A percentile compares a stretch with the other conserved stretches of the same genome.
These are phyloP conservation scores for Euphrasia arctica DNA, from an alignment of 305 asterid species.

Conservation along the genomic window DNA sequence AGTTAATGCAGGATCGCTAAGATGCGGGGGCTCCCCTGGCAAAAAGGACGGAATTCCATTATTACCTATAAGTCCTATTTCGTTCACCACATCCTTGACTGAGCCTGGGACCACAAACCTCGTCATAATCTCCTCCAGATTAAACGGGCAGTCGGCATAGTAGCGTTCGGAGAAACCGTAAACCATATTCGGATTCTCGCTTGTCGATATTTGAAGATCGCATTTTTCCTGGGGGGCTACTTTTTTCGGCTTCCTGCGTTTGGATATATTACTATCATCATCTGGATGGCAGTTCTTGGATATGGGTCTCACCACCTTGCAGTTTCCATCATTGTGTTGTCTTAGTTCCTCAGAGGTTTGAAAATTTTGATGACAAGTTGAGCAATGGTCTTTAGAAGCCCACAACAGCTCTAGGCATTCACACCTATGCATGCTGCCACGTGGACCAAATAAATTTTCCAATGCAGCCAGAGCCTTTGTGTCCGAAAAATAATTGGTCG, in stretches of 20 bases:
- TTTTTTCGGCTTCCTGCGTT: conserved; percentile 44
- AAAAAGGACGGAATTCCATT: conserved; percentile 56
- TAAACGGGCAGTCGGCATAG: conserved; percentile 53
- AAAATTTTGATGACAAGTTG: conserved; percentile 72
- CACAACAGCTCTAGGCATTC: conserved; percentile 80
- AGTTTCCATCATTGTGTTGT: conserved; percentile 50
- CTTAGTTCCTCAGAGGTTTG: conserved; percentile 43
- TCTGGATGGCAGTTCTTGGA: conserved; percentile 37
- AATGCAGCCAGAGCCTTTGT: conserved; percentile 59
- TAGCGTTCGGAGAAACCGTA: conserved; percentile 34
- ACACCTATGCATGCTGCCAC: conserved; percentile 58
- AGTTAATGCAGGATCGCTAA: conserved; percentile 45
- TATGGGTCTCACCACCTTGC: conserved; percentile 41
- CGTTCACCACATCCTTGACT: conserved; percentile 60
- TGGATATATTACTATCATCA: conserved; percentile 36
- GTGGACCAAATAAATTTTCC: conserved; percentile 53
- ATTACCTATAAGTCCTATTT: conserved; percentile 59
- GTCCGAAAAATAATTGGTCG: conserved; percentile 39
- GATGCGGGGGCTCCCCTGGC: conserved; percentile 38
- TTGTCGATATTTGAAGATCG: conserved; percentile 34
- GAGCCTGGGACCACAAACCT: conserved; percentile 61
- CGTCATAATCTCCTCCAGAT: conserved; percentile 67
- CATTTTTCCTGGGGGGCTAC: conserved; percentile 40
- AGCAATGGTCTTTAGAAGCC: conserved; percentile 71
- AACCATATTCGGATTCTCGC: conserved; percentile 43